A percentile compares a stretch with the other conserved stretches of the same genome.
These are phyloP conservation scores for Cryptococcus deneoformans DNA, from an alignment of 1,284 basidiomycete genomes.

Conservation along the genomic window DNA sequence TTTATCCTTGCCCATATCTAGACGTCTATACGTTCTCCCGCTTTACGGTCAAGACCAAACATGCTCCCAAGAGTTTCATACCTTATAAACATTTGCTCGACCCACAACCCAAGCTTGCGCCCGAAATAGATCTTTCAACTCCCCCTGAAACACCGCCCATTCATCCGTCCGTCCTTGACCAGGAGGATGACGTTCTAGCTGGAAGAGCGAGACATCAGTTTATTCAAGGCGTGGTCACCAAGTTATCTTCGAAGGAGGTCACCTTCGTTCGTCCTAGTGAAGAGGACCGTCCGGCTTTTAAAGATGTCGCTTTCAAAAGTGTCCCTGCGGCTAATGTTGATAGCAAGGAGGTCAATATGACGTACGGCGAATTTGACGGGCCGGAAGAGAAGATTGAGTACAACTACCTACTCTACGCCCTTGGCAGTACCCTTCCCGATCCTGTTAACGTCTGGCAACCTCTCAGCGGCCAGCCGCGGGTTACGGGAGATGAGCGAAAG, in stretches of 20 bases:
- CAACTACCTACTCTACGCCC: slow-evolving; percentile 52
- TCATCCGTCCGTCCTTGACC: not conserved
- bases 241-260: slow-evolving; percentile 53
- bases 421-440: slow-evolving; percentile 46
- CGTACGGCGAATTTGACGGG: slow-evolving; percentile 23
- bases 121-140: slow-evolving; percentile 20
- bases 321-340: not conserved
- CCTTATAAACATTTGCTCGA: slow-evolving; percentile 59
- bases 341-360: slow-evolving; percentile 4
- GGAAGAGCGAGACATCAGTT: slow-evolving; percentile 37
- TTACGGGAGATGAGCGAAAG: slow-evolving; percentile 16
- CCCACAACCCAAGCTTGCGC: slow-evolving; percentile 7
- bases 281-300: not conserved
- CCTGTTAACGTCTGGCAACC: slow-evolving; percentile 46
- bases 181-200: not conserved
- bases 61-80: slow-evolving; percentile 59
- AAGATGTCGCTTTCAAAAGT: not conserved
- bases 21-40: slow-evolving; percentile 55
- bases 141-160: slow-evolving; percentile 6
- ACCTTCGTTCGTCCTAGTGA: slow-evolving; percentile 47
- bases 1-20: slow-evolving; percentile 4
- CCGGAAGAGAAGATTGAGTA: slow-evolving; percentile 42
- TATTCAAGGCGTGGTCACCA: slow-evolving; percentile 55
- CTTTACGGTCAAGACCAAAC: slow-evolving; percentile 49
- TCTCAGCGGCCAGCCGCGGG: slow-evolving; percentile 6